Evolutionary conservation across 2,329 filamentous ascomycete species (phyloP), one percentile per base, ranked within the genome.

Genomic region (Fusarium sp.): DNA sequence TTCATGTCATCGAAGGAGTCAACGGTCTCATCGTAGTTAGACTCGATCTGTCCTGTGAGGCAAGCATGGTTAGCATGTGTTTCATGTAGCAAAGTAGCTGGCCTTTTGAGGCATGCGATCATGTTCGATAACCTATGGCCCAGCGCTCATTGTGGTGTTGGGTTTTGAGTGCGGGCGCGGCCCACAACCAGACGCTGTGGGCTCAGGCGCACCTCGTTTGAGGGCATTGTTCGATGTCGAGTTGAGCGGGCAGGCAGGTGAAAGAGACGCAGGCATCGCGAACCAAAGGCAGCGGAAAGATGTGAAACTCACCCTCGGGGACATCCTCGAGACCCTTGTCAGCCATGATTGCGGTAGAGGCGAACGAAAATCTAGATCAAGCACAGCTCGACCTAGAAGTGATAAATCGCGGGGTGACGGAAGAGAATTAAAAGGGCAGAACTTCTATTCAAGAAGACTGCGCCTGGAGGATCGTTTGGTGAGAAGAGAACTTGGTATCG

Each of bases 1-100:
- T 90, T 91, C 96, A 99, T 99, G 78, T 94, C 88, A 85, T 99
- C 96, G 85, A 99, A 99, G 68, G 94, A 97, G 85, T 99, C 96
- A 84, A 96, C 95, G 79, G 95, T 94, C 89, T 98, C 94, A 89
- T 99, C 96, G 87, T 98, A 99, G 93, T 99, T 99, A 81, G 94
- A 97, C 89, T 99, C 96, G 88, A 99, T 99, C 87, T 97, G 94
- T 84, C 91, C 95, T 97, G 82, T 78, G 80, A 45, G 64, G 60
- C 22, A 19, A 65, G 53, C 3, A 46, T 54, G 41, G 57, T 76
- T 41, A 75, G 75, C 69, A 56, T 69, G 40, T 55, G 47, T 37
- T 37, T 51, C 50, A 60, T 17, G 32, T 11, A 14, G 43, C 33
- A 27, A 20, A 46, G 11, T n/a, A 30, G 22, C 47, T 67, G 51